These are phyloP conservation scores for Geosmithia flava DNA, from an alignment of 2,329 filamentous ascomycete species.

Conservation along the genomic window DNA sequence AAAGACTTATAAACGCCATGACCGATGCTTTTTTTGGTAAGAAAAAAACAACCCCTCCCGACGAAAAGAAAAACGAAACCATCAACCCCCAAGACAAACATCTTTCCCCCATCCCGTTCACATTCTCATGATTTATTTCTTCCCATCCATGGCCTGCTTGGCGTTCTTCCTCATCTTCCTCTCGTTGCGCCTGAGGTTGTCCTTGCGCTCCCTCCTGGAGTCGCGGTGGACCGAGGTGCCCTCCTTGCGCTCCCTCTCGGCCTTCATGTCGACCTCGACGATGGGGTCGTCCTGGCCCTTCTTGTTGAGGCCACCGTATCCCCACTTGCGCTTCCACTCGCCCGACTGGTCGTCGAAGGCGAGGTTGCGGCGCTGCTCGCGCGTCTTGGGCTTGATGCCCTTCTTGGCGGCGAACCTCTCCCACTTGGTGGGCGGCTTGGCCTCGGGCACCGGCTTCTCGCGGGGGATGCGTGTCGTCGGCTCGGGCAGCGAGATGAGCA, in stretches of 20 bases:
- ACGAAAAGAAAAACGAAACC: not conserved
- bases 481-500: conserved; percentile 67
- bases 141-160: conserved; percentile 24
- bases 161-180: conserved; percentile 57
- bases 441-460: conserved; percentile 79
- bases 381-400: conserved; percentile 82
- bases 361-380: conserved; percentile 61
- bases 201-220: conserved; percentile 51
- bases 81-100: too few relatives aligned
- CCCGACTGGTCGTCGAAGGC: conserved; percentile 74
- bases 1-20: not conserved
- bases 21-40: not conserved
- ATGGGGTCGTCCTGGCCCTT: conserved; percentile 75
- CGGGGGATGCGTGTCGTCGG: conserved; percentile 64
- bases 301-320: conserved; percentile 85
- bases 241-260: conserved; percentile 50
- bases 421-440: conserved; percentile 85
- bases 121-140: conserved; percentile 1
- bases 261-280: conserved; percentile 78
- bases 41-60: not conserved
- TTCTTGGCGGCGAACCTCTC: conserved; percentile 93
- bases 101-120: not conserved
- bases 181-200: conserved; percentile 60
- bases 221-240: conserved; percentile 49
- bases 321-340: conserved; percentile 91